phyloP scores from a whole-genome alignment of 306 rosid genomes.

The Parietaria judaica region DNA sequence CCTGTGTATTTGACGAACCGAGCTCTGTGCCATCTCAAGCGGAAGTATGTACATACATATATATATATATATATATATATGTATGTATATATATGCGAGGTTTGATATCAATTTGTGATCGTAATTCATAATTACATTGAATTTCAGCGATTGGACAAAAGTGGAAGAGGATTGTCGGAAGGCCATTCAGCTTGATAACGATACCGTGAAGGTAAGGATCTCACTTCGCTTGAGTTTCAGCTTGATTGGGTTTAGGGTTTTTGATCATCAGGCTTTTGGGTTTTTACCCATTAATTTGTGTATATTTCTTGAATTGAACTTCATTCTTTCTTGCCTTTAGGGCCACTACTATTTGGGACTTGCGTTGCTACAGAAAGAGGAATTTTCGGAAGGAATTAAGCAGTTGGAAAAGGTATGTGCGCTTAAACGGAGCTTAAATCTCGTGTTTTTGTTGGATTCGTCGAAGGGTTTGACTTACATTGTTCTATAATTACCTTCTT shows the following conservation, averaged over 20 bases:
- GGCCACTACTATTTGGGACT: slow-evolving; percentile 93
- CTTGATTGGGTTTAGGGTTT: no score
- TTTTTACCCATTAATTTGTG: not conserved
- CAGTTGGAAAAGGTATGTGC: slow-evolving; percentile 70
- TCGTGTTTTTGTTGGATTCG: not conserved
- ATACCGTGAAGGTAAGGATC: slow-evolving; percentile 64
- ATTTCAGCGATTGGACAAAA: slow-evolving; percentile 66
- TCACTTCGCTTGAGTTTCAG: not conserved
- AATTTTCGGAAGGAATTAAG: slow-evolving; percentile 53
- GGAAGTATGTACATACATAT: slow-evolving; percentile 51
- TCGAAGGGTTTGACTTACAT: not conserved
- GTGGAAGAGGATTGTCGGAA: slow-evolving; percentile 77
- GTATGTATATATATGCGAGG: no score
- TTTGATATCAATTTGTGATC: no score
- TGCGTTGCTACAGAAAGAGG: slow-evolving; percentile 52
- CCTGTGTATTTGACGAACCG: slow-evolving; percentile 82
- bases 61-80: no score
- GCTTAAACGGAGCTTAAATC: not conserved
- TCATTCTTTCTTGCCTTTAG: slow-evolving; percentile 34
- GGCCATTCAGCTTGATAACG: slow-evolving; percentile 69
- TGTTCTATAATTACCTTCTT: not conserved
- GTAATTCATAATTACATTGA: no score
- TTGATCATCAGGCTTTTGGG: no score
- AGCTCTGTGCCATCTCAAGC: slow-evolving; percentile 83
- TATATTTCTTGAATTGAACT: not conserved